Base-by-base conservation (phyloP, 163 green algal genomes). In the Chlorella variabilis region DNA sequence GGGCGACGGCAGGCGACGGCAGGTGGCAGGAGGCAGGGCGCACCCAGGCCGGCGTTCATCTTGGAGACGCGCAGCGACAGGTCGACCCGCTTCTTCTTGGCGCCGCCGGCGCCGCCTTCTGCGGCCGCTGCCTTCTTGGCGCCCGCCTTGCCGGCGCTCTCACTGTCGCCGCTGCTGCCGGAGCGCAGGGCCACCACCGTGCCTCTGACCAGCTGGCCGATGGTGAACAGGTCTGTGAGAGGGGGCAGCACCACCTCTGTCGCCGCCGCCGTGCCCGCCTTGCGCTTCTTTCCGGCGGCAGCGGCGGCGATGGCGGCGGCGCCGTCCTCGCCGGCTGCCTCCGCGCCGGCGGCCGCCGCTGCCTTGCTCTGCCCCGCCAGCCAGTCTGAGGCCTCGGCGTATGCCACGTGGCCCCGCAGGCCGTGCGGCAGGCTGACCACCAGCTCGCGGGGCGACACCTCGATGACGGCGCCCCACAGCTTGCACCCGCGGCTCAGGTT, bases 341-440 rank as follows among this genome's bases (percentile, higher is more conserved):
- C n/a, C 18, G 59, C 59, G 2, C 65, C 45, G 23, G 71, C 71
- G 17, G 45, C 45, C 25, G 63, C 71, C 3, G 58, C 69, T 42
- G 77, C 83, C 33, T 75, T 71, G 11, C 88, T 49, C 82, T 89
- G 77, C 42, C 86, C 67, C 0, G 74, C 59, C 48, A 97, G 78
- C 21, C 91, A 85, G 79, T 98, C 94, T 1, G 91, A 97, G 1
- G 92, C 91, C 84, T 97, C 89, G 0, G 80, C 59, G 7, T 88
- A 81, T 1, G 71, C 62, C 29, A 98, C 94, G 48, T 87, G 83
- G 1, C 93, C 96, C 7, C 90, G 82, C 75, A 98, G 87, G 9
- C 96, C 96, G 78, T 98, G 88, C 4, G 96, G 94, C 71, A 99
- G 86, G 69, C 80, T 91, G 25, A 99, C 74, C 25, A 89, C 82